A percentile compares a stretch with the other conserved stretches of the same genome.
phyloP scores from a whole-genome alignment of 1,139 yeast genomes.

The Scheffersomyces insectosa region DNA sequence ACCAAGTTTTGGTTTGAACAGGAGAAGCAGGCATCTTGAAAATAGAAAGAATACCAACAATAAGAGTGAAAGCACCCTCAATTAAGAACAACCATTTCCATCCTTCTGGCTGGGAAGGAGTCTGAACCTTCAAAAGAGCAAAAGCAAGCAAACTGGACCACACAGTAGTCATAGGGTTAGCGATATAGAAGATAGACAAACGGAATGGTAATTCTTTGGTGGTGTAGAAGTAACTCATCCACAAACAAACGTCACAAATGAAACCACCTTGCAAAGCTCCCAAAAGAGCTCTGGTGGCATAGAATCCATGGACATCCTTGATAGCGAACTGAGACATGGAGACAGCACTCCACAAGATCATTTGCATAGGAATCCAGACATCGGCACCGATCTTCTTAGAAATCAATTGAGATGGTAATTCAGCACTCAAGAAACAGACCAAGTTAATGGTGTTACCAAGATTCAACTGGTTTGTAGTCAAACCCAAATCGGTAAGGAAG shows the following conservation, averaged over 20 bases:
- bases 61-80: conserved; percentile 60
- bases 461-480: conserved; percentile 32
- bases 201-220: conserved; percentile 51
- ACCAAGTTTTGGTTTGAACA: conserved; percentile 54
- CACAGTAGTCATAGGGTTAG: conserved; percentile 37
- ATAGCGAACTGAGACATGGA: conserved; percentile 26
- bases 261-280: conserved; percentile 60
- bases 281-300: conserved; percentile 44
- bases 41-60: conserved; percentile 52
- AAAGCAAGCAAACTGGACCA: conserved; percentile 47
- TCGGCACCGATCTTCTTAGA: conserved; percentile 37
- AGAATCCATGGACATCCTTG: conserved; percentile 27
- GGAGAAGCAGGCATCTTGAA: conserved; percentile 63
- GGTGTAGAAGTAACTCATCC: conserved; percentile 59
- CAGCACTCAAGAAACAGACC: conserved; percentile 34
- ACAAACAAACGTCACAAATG: conserved; percentile 53
- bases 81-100: conserved; percentile 69
- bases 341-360: conserved; percentile 26
- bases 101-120: conserved; percentile 42
- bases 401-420: conserved; percentile 33
- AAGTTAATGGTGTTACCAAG: conserved; percentile 31
- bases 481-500: conserved; percentile 25
- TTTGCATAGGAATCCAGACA: conserved; percentile 32
- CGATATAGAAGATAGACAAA: conserved; percentile 50
- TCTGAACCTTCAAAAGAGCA: conserved; percentile 45